Evolutionary conservation across 78 protist species (phyloP), one percentile per base, ranked within the genome.

Genomic region (Ministeria vibrans): DNA sequence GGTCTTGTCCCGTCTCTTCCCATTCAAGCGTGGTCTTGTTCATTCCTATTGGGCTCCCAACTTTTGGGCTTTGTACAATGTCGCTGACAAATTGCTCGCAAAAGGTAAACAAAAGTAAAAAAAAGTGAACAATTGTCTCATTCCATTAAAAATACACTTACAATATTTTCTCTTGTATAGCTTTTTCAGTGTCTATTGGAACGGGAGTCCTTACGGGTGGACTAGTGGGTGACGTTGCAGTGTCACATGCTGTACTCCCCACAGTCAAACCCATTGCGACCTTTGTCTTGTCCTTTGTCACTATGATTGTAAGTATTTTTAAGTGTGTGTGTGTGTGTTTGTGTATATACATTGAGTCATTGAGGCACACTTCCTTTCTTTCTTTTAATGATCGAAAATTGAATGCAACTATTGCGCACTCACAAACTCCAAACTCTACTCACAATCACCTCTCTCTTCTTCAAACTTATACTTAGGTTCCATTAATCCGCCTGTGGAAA

Each of bases 41-140:
- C 99, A 96, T 78, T 88, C 98, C 5, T 95, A 95, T 74, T 95
- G 98, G 97, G 99, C 99, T 32, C 95, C 98, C 39, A 96, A 96
- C 74, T 41, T 81, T 18, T 96, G 97, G 97, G 89, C 95, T 28
- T 43, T 92, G 23, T 93, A 94, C 78, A 45, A n/a, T 66, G 59
- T 75, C 34, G 64, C 62, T 0, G 99, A 96, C 49, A 30, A 69
- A 6, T 53, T 87, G n/a, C 49, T 88, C 76, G 15, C 38, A 15
- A 3, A 1, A 4, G 32, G 51, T 32, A 71, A 18, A 13, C 15
- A 45, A 9, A 15, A 20, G 38, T n/a, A n/a, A n/a, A n/a, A n/a
- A n/a, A n/a, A n/a, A n/a, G n/a, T n/a, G n/a, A n/a, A n/a, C n/a
- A n/a, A n/a, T n/a, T n/a, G n/a, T n/a, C n/a, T n/a, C n/a, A n/a